Base-by-base conservation (phyloP, 345 rosid species). In the Leavenworthia alabamica region DNA sequence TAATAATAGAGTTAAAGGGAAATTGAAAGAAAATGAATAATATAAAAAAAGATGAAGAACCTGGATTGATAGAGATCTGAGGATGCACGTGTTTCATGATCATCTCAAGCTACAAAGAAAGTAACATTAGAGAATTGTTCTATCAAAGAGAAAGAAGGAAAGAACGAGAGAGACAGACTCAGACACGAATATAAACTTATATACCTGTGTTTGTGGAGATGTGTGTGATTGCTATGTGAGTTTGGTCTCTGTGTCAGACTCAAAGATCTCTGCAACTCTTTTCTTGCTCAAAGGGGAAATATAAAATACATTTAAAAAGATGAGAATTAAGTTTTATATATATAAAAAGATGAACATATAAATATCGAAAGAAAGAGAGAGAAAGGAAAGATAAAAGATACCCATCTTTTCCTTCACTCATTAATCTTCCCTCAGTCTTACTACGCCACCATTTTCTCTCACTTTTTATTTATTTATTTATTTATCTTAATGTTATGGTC, bases 71-170 rank as follows among this genome's bases (percentile, higher is more conserved):
- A 82, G 80, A 72, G 79, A 85, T 74, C 80, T 56, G 80, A 79
- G 64, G 77, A 78, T 73, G 75, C 94, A 86, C 87, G 90, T 86
- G 96, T 78, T 78, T 77, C 83, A 77, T 76, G 72, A 83, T 83
- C 93, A 72, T 73, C 81, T 60, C 55, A 69, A 71, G 72, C 79
- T 78, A 74, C 81, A 79, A 79, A 45, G 67, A 68, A 71, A 71
- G 52, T 61, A 56, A 71, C 70, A 71, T 57, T 23, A 64, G 55
- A 71, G 75, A 57, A 71, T 49, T 22, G 48, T 71, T 65, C 43
- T 46, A 42, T 57, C 54, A 68, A 56, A 64, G 68, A 64, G 71
- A 62, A 53, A 35, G 65, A 60, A 14, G 39, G 46, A 56, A 31
- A 36, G 52, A 55, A n/a, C n/a, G 48, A 48, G 26, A 54, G 59